A percentile compares a stretch with the other conserved stretches of the same genome.
Evolutionary conservation across 2,329 filamentous ascomycete genomes (phyloP).

Genomic region (Colletotrichum neosansevieriae): DNA sequence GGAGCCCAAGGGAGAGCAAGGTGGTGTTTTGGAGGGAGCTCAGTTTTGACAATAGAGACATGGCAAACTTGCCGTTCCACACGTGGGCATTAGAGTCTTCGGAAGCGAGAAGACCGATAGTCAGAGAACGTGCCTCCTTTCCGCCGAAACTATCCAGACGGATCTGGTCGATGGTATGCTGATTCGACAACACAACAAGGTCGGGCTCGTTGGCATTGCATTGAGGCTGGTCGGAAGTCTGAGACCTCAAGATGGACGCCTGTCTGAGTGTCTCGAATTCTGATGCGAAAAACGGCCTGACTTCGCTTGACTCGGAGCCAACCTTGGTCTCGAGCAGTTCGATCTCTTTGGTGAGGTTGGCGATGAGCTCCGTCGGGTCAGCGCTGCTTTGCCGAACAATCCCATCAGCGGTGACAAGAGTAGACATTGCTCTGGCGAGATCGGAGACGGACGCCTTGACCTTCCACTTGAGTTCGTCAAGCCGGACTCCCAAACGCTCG

Average conservation of each 20-base stretch:
- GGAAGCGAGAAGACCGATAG: slow-evolving; percentile 32
- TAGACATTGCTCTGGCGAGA: slow-evolving; percentile 64
- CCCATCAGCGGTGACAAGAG: slow-evolving; percentile 67
- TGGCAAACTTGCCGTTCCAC: slow-evolving; percentile 56
- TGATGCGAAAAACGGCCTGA: slow-evolving; percentile 62
- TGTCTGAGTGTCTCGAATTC: slow-evolving; percentile 71
- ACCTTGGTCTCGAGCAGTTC: slow-evolving; percentile 61
- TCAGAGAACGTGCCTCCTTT: slow-evolving; percentile 31
- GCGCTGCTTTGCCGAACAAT: slow-evolving; percentile 62
- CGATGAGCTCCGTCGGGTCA: slow-evolving; percentile 61
- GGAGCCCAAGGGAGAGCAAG: slow-evolving; percentile 70
- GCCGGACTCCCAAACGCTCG: slow-evolving; percentile 67
- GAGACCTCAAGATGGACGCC: slow-evolving; percentile 57
- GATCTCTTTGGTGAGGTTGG: slow-evolving; percentile 64
- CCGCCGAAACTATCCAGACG: slow-evolving; percentile 46
- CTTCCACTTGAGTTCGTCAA: slow-evolving; percentile 72
- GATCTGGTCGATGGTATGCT: slow-evolving; percentile 58
- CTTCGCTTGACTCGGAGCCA: slow-evolving; percentile 54
- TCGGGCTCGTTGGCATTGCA: slow-evolving; percentile 48
- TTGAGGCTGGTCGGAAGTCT: slow-evolving; percentile 19
- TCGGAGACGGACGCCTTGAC: slow-evolving; percentile 63
- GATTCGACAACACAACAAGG: slow-evolving; percentile 61
- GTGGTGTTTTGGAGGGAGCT: slow-evolving; percentile 63
- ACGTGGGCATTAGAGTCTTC: slow-evolving; percentile 39
- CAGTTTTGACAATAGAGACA: slow-evolving; percentile 67